Conservation (phyloP, 345 rosid genomes). For the Populus nigra region DNA sequence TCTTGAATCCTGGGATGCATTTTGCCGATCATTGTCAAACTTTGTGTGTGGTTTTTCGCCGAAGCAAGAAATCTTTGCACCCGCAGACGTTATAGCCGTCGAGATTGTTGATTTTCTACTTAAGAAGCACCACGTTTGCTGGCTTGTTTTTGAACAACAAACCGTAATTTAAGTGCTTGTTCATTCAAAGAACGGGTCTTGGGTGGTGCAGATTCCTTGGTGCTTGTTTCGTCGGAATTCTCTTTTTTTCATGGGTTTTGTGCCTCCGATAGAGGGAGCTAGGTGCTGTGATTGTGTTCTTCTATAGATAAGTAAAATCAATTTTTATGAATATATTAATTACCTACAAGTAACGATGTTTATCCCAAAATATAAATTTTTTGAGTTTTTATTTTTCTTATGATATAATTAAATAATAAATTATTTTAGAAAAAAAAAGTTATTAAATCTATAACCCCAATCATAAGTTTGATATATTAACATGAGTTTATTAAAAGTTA, state of each 20-base stretch:
- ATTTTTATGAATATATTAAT: too few species aligned
- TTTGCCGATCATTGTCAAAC: neutral
- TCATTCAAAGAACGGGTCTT: neutral
- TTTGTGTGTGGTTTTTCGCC: neutral
- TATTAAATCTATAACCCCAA: too few species aligned
- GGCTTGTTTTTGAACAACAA: neutral
- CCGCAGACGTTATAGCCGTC: slow-evolving; percentile 18
- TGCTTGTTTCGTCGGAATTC: slow-evolving; percentile 7
- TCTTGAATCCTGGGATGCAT: slow-evolving; percentile 3
- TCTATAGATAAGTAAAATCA: too few species aligned
- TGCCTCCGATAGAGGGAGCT: slow-evolving; percentile 18
- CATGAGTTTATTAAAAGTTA: accelerated
- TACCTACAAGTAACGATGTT: too few species aligned
- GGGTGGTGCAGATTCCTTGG: neutral
- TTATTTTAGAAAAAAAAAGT: too few species aligned
- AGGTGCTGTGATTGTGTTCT: neutral
- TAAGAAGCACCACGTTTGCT: neutral
- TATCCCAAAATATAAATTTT: too few species aligned
- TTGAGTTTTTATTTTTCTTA: too few species aligned
- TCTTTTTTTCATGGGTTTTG: slow-evolving; percentile 14
- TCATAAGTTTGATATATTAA: too few species aligned
- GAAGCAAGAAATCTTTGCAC: slow-evolving; percentile 19
- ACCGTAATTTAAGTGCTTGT: neutral
- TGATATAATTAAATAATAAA: too few species aligned
- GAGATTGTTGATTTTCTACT: slow-evolving; percentile 5